Percentiles rank a stretch among this genome's conserved stretches.
These are phyloP conservation scores for Pyrus hybrid DNA, from an alignment of 331 rosid species.

Conservation along the genomic window DNA sequence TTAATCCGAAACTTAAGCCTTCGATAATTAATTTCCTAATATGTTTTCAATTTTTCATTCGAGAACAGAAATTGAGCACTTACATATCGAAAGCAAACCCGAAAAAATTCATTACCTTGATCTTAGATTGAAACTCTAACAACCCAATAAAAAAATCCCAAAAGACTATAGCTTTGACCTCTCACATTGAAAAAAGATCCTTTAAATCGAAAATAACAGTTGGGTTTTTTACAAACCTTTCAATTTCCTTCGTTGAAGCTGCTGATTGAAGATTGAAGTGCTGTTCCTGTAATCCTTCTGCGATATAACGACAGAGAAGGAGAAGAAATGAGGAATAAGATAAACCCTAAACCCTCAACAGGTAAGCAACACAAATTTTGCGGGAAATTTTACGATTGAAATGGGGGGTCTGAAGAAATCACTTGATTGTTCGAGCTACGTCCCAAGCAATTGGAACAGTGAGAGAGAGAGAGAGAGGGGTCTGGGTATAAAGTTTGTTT, in stretches of 20 bases:
- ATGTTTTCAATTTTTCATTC: not conserved
- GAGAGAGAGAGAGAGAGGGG: not conserved
- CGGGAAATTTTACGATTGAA: not conserved
- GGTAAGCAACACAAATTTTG: not conserved
- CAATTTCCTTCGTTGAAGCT: not conserved
- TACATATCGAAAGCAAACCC: not conserved
- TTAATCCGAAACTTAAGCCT: not conserved
- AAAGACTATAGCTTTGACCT: not conserved
- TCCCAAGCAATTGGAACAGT: not conserved
- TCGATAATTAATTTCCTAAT: not conserved
- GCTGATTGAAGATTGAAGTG: not conserved
- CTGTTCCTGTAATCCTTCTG: not conserved
- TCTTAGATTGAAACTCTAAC: not conserved
- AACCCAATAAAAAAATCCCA: not conserved
- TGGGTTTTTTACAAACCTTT: not conserved
- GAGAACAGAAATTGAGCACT: not conserved
- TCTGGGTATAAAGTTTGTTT: not conserved
- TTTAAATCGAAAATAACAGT: not conserved
- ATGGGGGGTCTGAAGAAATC: not conserved
- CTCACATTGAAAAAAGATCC: not conserved
- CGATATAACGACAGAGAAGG: not conserved
- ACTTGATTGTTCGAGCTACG: not conserved
- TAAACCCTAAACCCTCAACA: not conserved
- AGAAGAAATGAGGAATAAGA: no score
- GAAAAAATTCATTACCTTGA: not conserved